Percentiles rank a stretch among this genome's conserved stretches.
Evolutionary conservation across 1,139 yeast genomes (phyloP).

Genomic region (Pichia inconspicua): DNA sequence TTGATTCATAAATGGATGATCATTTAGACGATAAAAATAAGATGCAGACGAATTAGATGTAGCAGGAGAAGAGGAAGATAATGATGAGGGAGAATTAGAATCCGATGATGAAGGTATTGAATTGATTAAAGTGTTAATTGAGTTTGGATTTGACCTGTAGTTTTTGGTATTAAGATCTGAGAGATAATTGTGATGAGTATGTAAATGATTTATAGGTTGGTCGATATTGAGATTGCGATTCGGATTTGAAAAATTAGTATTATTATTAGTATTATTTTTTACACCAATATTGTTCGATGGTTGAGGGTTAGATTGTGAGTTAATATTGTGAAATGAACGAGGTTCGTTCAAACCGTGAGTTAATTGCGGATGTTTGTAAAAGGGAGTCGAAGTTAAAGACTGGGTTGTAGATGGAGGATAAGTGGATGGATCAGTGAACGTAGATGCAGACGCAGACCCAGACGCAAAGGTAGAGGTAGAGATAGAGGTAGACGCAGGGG

Average conservation of each 20-base stretch:
- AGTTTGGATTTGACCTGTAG: background rate
- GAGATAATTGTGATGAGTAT: background rate
- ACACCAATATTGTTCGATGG: background rate
- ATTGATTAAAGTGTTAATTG: background rate
- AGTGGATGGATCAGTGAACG: too few relatives aligned
- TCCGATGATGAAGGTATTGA: background rate
- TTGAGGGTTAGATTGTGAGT: background rate
- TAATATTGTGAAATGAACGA: background rate
- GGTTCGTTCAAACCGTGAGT: background rate
- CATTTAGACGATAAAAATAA: background rate
- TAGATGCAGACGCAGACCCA: background rate
- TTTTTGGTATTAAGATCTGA: background rate
- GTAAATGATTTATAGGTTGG: conserved; percentile 7
- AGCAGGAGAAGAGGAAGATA: background rate
- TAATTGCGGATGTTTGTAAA: background rate
- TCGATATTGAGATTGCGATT: background rate
- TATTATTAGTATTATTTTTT: too few relatives aligned
- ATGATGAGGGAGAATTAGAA: background rate
- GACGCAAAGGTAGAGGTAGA: too few relatives aligned
- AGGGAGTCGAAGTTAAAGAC: background rate
- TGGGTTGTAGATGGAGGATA: too few relatives aligned
- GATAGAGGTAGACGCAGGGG: background rate
- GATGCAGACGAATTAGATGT: background rate
- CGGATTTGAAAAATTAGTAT: background rate
- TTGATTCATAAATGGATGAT: background rate